Evolutionary conservation across 441 rosid genomes (phyloP), one percentile per base, ranked within the genome.

Genomic region (Brassica balearica): DNA sequence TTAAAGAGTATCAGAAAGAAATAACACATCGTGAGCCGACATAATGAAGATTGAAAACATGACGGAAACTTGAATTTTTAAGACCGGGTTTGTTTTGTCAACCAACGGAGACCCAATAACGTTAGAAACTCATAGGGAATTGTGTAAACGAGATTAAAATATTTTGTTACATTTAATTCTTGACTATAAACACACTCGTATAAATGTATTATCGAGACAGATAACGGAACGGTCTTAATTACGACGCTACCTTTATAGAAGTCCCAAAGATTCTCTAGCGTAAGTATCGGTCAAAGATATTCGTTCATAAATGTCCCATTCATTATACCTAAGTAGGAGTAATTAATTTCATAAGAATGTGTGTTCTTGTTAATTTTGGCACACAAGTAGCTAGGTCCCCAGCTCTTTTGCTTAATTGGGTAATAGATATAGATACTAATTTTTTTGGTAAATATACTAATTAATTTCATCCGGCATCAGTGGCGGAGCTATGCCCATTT

Each of bases 221-320:
- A 69, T 79, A 69, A 79, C 75, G 75, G 71, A 69, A 79, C 75
- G 75, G 71, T 63, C 67, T 79, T 74, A 79, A 68, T 68, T 69
- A 69, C 41, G 71, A 38, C 38, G 53, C 66, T 25, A 67, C 69
- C 7, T 36, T 73, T 78, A 68, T 73, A 53, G 71, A 32, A 12
- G 68, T 74, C 75, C 78, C 61, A 79, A 79, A 79, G 82, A 79
- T 79, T 74, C 78, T 74, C 20, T 74, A 68, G 29, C 71, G 55
- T 0, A 63, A 55, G 2, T 17, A 63, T 79, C 74, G 68, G 70
- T 73, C 41, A 10, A 74, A 74, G 43, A 67, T 3, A 63, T 38
- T 58, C 73, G 58, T 46, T 68, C 19, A 60, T 62, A 46, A 73
- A 43, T 73, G 15, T 3, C 46, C 34, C 48, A 34, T 73, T 68